These are phyloP conservation scores for Apiotrichum siamense DNA, from an alignment of 1,284 basidiomycete species.

Conservation along the genomic window DNA sequence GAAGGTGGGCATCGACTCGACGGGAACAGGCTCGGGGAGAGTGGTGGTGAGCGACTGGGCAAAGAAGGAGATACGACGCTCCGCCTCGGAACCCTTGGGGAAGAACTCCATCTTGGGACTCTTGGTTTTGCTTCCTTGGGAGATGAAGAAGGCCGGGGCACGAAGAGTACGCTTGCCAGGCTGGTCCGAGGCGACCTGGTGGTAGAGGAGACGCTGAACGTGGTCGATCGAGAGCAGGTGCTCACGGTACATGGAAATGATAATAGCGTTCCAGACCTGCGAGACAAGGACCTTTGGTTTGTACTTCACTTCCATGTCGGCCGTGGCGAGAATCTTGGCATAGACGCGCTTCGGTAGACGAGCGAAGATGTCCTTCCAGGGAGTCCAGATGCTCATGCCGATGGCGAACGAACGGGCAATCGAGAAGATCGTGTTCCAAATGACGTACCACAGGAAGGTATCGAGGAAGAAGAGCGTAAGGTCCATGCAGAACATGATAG, in stretches of 20 bases:
- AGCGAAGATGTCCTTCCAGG: constrained; percentile 91
- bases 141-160: constrained; percentile 91
- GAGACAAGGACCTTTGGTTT: constrained; percentile 97
- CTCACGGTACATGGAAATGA: constrained; percentile 99
- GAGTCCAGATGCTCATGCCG: constrained; percentile 92
- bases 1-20: constrained; percentile 96
- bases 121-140: constrained; percentile 69
- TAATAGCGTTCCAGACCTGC: constrained; percentile 96
- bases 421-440: constrained; percentile 93
- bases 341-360: constrained; percentile 91
- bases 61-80: constrained; percentile 93
- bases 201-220: constrained; percentile 88
- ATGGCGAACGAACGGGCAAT: constrained; percentile 83
- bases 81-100: constrained; percentile 83
- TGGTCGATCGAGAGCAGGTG: constrained; percentile 93
- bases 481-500: constrained; percentile 97
- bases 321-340: constrained; percentile 81
- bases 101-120: constrained; percentile 81
- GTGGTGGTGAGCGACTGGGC: constrained; percentile 86
- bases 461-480: constrained; percentile 90
- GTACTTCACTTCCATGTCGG: constrained; percentile 92
- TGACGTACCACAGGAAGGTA: constrained; percentile 89
- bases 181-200: constrained; percentile 77
- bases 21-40: constrained; percentile 80
- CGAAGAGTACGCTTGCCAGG: constrained; percentile 80